phyloP scores from a whole-genome alignment of 768 basidiomycete species.

The Suillus variegatus region DNA sequence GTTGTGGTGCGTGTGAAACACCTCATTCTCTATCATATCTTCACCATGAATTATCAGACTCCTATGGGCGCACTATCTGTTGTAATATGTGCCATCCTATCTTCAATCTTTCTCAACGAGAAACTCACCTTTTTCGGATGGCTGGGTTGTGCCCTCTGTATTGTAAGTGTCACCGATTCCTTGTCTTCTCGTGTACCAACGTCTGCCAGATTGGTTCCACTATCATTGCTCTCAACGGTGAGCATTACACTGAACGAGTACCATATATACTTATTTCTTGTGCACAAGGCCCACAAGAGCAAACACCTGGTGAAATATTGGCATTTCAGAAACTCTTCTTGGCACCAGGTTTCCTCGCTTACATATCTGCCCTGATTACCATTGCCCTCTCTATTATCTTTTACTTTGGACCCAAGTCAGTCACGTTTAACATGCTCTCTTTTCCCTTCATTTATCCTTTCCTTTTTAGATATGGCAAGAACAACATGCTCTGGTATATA shows the following conservation, averaged over 20 bases:
- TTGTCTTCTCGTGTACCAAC: constrained; percentile 3
- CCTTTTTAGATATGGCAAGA: constrained; percentile 70
- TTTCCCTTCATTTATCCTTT: constrained; percentile 9
- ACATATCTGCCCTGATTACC: constrained; percentile 61
- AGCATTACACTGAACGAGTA: constrained; percentile 11
- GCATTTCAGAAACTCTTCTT: constrained; percentile 77
- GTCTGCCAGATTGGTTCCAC: constrained; percentile 69
- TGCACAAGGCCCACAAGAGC: constrained; percentile 63
- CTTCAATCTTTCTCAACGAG: constrained; percentile 92
- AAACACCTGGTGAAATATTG: constrained; percentile 65
- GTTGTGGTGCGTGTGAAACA: constrained; percentile 66
- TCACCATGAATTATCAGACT: constrained; percentile 48
- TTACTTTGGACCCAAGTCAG: constrained; percentile 78
- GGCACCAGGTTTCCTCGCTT: constrained; percentile 79
- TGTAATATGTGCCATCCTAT: constrained; percentile 91
- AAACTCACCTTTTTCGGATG: constrained; percentile 95
- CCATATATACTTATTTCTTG: not conserved
- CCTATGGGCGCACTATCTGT: constrained; percentile 96
- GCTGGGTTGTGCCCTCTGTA: constrained; percentile 91
- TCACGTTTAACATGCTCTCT: constrained; percentile 11
- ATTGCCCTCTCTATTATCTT: constrained; percentile 72
- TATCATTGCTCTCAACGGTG: constrained; percentile 89
- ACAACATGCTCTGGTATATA: constrained; percentile 95
- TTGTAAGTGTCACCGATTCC: constrained; percentile 51
- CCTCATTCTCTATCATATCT: constrained; percentile 5